Base-by-base conservation (phyloP, 305 asterid species). In the Solanum aculeatissimum region DNA sequence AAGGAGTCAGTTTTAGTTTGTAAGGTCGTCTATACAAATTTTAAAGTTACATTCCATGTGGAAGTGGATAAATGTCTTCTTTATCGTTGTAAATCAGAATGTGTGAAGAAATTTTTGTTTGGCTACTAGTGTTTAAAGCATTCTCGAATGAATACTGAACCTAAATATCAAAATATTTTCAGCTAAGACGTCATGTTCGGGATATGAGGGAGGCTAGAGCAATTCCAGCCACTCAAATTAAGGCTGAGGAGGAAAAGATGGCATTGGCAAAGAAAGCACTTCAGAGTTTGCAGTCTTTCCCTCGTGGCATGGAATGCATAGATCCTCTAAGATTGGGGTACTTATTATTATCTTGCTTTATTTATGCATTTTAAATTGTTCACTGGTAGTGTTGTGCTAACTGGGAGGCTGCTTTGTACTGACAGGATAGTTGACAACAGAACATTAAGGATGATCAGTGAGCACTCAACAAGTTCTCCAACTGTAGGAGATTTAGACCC, bases 241-340 rank as follows among this genome's bases (percentile, higher is more conserved):
- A 94, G 93, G 70, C 85, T 86, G 96, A 90, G 82, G 65, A 77
- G 85, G 93, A 91, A 89, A 91, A 95, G 47, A 83, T 92, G 82
- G 92, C 91, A 49, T 19, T 80, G 86, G 91, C 91, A 25, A 88
- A 84, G 85, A 95, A 93, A 89, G 97, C 92, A 85, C 94, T 97
- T 83, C 95, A 74, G 87, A 89, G 85, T 86, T 25, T 93, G 85
- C 95, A 92, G 84, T 97, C 99, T 9, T 98, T 97, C 85, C 98
- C 99, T 58, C 97, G 99, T 74, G 99, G 98, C 89, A 94, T 97
- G 96, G 99, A 97, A 86, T 95, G 97, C 93, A 92, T 95, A 87
- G 99, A 97, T 91, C 99, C 98, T 89, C 93, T 97, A 85, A 98
- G 99, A 87, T 89, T 97, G 87, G 99, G 99, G 98, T 97, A 94